Conservation (phyloP, 345 rosid species). For the Dimocarpus longan region DNA sequence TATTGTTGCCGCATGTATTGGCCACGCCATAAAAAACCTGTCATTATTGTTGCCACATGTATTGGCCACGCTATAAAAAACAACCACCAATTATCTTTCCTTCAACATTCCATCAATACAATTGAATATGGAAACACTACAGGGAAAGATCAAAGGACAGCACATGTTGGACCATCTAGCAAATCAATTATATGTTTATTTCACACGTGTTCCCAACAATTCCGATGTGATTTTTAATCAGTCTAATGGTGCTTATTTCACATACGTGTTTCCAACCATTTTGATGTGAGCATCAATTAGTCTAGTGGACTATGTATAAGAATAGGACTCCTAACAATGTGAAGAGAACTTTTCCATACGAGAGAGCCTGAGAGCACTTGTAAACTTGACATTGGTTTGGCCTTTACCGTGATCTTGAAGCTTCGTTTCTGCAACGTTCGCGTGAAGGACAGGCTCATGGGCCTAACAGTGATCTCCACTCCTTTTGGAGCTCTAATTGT, state of each 20-base stretch:
- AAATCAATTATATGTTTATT: neutral
- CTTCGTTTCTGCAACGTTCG: conserved; percentile 50
- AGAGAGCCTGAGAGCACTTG: conserved; percentile 63
- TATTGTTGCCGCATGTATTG: neutral
- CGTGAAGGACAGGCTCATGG: conserved; percentile 56
- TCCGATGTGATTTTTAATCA: neutral
- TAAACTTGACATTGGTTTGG: conserved; percentile 37
- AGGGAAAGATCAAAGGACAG: no score
- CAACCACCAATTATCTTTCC: neutral
- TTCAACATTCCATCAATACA: neutral
- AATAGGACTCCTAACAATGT: conserved; percentile 74
- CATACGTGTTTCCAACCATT: neutral
- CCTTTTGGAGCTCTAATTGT: conserved; percentile 63
- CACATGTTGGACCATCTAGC: no score
- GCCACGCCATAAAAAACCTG: no score
- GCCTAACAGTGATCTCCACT: conserved; percentile 58
- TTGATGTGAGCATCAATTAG: neutral
- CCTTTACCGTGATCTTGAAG: conserved; percentile 78
- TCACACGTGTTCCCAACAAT: neutral
- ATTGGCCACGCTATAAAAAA: neutral
- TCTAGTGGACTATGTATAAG: conserved; percentile 44
- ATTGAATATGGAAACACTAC: neutral
- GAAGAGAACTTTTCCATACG: conserved; percentile 60
- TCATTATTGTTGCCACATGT: no score
- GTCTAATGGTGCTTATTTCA: conserved; percentile 9